A percentile compares a stretch with the other conserved stretches of the same genome.
Conservation (phyloP, 805 yeast species). For the Kockiozyma suomiensis region DNA sequence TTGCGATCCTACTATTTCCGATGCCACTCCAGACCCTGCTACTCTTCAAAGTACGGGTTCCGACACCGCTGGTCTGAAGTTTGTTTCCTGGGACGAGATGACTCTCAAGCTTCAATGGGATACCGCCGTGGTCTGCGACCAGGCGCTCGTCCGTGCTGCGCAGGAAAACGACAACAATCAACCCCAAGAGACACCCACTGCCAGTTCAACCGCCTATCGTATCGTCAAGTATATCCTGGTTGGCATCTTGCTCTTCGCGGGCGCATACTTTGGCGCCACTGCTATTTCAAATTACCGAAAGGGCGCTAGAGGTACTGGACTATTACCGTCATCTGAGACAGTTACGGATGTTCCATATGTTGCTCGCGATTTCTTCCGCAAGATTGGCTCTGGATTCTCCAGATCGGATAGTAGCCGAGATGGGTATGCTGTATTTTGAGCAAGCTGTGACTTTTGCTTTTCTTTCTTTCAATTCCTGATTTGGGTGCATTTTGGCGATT, state of each 20-base stretch:
- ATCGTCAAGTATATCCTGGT: constrained; percentile 83
- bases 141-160: constrained; percentile 24
- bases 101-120: constrained; percentile 44
- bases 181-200: constrained; percentile 33
- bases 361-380: constrained; percentile 48
- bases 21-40: constrained; percentile 32
- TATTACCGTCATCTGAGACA: constrained; percentile 45
- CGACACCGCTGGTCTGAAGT: constrained; percentile 23
- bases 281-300: constrained; percentile 73
- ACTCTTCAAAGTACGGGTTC: constrained; percentile 24
- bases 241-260: constrained; percentile 21
- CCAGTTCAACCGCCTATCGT: constrained; percentile 65
- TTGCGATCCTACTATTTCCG: constrained; percentile 40
- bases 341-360: constrained; percentile 62
- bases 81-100: constrained; percentile 40
- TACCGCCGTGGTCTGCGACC: constrained; percentile 50
- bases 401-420: constrained; percentile 62
- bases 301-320: constrained; percentile 64
- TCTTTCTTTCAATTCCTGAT: background rate
- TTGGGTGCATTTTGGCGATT: background rate
- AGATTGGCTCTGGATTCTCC: constrained; percentile 69
- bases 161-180: constrained; percentile 37
- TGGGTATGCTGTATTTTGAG: constrained; percentile 88
- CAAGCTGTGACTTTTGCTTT: background rate
- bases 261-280: constrained; percentile 54